Base-by-base conservation (phyloP, 208 protist genomes). In the Leishmania braziliensis region DNA sequence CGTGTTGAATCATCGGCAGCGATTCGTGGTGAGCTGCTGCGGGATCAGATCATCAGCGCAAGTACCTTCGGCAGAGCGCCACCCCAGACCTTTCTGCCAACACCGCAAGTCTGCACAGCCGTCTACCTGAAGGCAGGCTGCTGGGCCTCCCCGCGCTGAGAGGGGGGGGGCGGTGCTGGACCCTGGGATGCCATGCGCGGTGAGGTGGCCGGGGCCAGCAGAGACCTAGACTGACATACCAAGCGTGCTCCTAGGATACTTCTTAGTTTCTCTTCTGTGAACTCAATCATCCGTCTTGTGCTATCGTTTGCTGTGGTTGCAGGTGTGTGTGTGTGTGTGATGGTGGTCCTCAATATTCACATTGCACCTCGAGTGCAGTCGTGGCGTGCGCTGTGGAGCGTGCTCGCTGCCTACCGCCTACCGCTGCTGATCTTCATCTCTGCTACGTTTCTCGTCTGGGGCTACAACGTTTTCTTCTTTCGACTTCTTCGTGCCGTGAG, bases 351-450 rank as follows among this genome's bases (percentile, higher is more conserved):
- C 1, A 87, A 80, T n/a, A n/a, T 84, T 1, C 78, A 84, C 73
- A 68, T 62, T 14, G n/a, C 48, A 0, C 54, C 4, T 26, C 43
- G 66, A 8, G 33, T 77, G 12, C 39, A 69, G 20, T 56, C 79
- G 20, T 29, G 51, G n/a, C 46, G 50, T 3, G 80, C 53, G 65
- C 54, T 78, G 71, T 39, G 71, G 46, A 2, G 10, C 29, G 53
- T 87, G 53, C 6, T 82, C 5, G 66, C 69, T 0, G 84, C 84
- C 23, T 88, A 88, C 70, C 81, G 75, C 4, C 66, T 85, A 0
- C 81, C 84, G 0, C n/a, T 85, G 3, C 6, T 54, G 10, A 82
- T 88, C 74, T 82, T 78, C 18, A 29, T 75, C 29, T 71, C 65
- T 33, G 77, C 82, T n/a, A 54, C 65, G 6, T 8, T 29, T n/a